A percentile compares a stretch with the other conserved stretches of the same genome.
Conservation (phyloP, 495 filamentous ascomycete genomes). For the Aspergillus mulundensis region DNA sequence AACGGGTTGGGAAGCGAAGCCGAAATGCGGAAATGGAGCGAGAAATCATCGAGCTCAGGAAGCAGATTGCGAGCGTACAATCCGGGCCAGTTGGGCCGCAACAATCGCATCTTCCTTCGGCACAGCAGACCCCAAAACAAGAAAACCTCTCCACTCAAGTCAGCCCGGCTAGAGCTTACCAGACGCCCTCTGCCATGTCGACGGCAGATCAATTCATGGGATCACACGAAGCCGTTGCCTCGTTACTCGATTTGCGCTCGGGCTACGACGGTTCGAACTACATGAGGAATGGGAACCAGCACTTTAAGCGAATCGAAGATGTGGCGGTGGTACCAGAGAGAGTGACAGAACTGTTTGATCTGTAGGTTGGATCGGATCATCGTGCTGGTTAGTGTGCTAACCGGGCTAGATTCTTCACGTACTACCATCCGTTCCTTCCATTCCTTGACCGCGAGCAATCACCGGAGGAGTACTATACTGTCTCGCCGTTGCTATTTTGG, state of each 20-base stretch:
- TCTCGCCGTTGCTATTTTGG: conserved; percentile 80
- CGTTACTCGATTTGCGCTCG: conserved; percentile 67
- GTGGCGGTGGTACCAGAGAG: conserved; percentile 70
- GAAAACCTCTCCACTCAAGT: conserved; percentile 46
- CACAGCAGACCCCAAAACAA: conserved; percentile 49
- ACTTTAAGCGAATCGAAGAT: conserved; percentile 60
- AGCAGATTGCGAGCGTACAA: conserved; percentile 57
- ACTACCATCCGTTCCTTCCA: conserved; percentile 81
- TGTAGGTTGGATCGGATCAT: conserved; percentile 39
- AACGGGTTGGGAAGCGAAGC: conserved; percentile 84
- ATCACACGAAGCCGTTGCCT: conserved; percentile 80
- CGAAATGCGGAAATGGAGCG: conserved; percentile 89
- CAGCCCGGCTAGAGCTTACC: conserved; percentile 39
- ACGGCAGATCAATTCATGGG: conserved; percentile 62
- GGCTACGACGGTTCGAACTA: conserved; percentile 49
- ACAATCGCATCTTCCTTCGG: conserved; percentile 39
- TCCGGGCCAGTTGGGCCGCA: conserved; percentile 42
- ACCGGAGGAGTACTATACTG: conserved; percentile 70
- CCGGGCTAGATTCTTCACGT: conserved; percentile 59
- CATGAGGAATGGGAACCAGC: conserved; percentile 41
- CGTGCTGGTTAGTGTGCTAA: conserved; percentile 8
- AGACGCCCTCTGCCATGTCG: conserved; percentile 42
- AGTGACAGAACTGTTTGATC: conserved; percentile 69
- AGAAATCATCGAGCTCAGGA: conserved; percentile 57
- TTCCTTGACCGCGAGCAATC: conserved; percentile 69